Conservation (phyloP, 1,284 basidiomycete genomes). For the Pseudozyma thailandica region DNA sequence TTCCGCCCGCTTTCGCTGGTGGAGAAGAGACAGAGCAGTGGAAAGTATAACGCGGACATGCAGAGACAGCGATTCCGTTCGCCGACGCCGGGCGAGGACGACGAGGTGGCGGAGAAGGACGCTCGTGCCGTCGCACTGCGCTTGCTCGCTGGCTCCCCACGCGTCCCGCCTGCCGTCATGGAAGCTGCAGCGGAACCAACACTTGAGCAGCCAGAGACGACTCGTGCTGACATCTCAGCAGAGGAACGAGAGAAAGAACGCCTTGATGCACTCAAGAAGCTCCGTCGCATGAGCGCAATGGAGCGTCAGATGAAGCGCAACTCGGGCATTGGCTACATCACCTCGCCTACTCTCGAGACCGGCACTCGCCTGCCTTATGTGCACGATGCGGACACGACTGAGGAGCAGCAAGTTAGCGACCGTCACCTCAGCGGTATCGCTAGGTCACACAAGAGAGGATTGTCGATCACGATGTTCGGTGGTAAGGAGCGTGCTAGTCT, state of each 20-base stretch:
- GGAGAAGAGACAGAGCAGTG: constrained; percentile 39
- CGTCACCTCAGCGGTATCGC: constrained; percentile 9
- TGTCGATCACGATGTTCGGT: constrained; percentile 38
- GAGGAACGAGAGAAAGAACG: constrained; percentile 44
- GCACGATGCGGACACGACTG: constrained; percentile 8
- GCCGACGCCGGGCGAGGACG: constrained; percentile 36
- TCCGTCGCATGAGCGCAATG: constrained; percentile 39
- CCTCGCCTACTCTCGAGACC: constrained; percentile 6
- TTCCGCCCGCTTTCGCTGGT: constrained; percentile 41
- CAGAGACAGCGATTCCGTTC: constrained; percentile 25
- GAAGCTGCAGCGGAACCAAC: background rate
- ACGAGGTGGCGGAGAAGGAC: constrained; percentile 40
- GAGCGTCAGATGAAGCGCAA: constrained; percentile 45
- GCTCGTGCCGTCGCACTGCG: constrained; percentile 40
- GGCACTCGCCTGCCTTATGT: constrained; percentile 23
- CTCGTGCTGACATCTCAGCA: constrained; percentile 27
- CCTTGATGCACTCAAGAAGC: constrained; percentile 39
- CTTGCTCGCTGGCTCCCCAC: constrained; percentile 32
- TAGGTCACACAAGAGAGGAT: constrained; percentile 32
- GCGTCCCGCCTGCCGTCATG: constrained; percentile 10
- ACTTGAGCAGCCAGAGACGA: constrained; percentile 2
- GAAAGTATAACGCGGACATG: constrained; percentile 14
- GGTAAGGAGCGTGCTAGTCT: constrained; percentile 32
- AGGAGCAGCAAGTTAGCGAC: constrained; percentile 3
- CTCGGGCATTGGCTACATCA: constrained; percentile 49